A percentile compares a stretch with the other conserved stretches of the same genome.
These are phyloP conservation scores for Nemania bipapillata DNA, from an alignment of 2,329 filamentous ascomycete species.

Conservation along the genomic window DNA sequence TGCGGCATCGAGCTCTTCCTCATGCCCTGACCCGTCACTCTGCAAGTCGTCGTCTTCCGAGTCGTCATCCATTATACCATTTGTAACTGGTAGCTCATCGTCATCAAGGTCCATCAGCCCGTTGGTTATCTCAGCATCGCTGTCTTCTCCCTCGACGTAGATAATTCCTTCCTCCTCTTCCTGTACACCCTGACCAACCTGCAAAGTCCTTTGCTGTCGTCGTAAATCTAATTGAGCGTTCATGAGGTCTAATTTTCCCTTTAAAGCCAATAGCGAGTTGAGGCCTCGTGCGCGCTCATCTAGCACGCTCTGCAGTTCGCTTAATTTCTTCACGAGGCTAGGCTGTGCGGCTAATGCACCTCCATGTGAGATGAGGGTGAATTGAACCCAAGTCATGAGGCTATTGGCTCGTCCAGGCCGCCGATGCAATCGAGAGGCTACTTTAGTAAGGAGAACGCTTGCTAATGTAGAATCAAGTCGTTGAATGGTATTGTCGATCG, in stretches of 20 bases:
- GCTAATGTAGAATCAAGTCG: slow-evolving; percentile 87
- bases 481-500: slow-evolving; percentile 88
- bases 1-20: slow-evolving; percentile 60
- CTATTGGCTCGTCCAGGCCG: slow-evolving; percentile 88
- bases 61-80: slow-evolving; percentile 65
- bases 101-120: slow-evolving; percentile 65
- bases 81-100: slow-evolving; percentile 67
- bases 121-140: slow-evolving; percentile 60
- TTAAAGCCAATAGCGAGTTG: slow-evolving; percentile 83
- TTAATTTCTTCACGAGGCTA: slow-evolving; percentile 81
- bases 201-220: slow-evolving; percentile 70
- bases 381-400: slow-evolving; percentile 95
- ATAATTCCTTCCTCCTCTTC: slow-evolving; percentile 75
- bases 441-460: slow-evolving; percentile 78
- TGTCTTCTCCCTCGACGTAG: slow-evolving; percentile 85
- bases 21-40: slow-evolving; percentile 56
- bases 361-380: slow-evolving; percentile 91
- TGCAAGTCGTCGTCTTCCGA: slow-evolving; percentile 68
- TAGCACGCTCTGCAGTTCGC: slow-evolving; percentile 84
- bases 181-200: slow-evolving; percentile 66
- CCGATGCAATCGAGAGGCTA: slow-evolving; percentile 86
- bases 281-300: slow-evolving; percentile 86
- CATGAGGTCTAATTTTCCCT: slow-evolving; percentile 95
- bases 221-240: slow-evolving; percentile 88
- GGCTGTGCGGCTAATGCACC: slow-evolving; percentile 88